Evolutionary conservation across 2,329 filamentous ascomycete species (phyloP), one percentile per base, ranked within the genome.

Genomic region (Scedosporium apiospermum): DNA sequence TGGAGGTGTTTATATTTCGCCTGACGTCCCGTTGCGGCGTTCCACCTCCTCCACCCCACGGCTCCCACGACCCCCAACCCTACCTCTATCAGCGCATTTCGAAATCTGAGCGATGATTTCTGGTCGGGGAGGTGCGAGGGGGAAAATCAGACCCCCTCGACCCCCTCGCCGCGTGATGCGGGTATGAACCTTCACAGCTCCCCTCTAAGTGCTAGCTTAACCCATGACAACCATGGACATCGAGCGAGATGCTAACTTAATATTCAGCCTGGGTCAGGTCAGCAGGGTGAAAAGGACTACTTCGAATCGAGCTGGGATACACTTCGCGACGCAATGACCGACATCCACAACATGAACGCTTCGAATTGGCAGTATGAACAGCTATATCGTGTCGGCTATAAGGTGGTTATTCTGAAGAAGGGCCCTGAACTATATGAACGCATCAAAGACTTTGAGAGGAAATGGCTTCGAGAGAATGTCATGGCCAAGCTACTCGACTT

Each of bases 281-380:
- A 42, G 10, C 59, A 75, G 18, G 82, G 78, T 65, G 86, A 88
- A 66, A 80, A 82, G 9, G 81, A 89, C 68, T 91, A 96, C 67
- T 96, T 96, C 71, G 90, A 96, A n/a, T 80, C 84, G 2, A 90
- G 87, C 68, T 99, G 95, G 95, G 79, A 80, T 14, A 85, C 86
- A 55, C 84, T 99, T 6, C 81, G 87, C 57, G 82, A 86, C 58
- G 92, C 93, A 3, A 84, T 99, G 61, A 81, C 80, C 63, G 90
- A 96, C 71, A 98, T 99, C 60, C 93, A 98, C 76, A 89, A 87
- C 63, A 93, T 96, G 73, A 95, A 96, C 72, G 92, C 92, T 64
- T 96, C 92, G 9, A 82, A 83, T 16, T 84, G 99, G 2, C 96
- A 93, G 1, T 99, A 97, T 77, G 95, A 99, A 74, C 89, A 96